Base-by-base conservation (phyloP, 2,329 filamentous ascomycete species). In the Arthroderma sp. region DNA sequence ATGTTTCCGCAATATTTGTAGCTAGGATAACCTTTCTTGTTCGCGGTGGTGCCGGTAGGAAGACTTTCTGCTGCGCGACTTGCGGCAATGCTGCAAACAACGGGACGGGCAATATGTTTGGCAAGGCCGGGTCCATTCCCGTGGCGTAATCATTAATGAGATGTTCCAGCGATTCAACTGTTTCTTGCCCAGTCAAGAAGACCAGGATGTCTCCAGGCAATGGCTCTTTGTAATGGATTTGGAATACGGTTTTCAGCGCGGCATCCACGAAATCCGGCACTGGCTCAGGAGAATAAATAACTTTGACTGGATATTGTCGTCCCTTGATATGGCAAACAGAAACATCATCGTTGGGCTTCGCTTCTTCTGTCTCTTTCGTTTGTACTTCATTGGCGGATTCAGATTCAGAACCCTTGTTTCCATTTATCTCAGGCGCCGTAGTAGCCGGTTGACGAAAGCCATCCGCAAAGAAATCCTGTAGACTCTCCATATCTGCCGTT, bases 1-100 rank as follows among this genome's bases (percentile, higher is more conserved):
- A 96, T 0, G 91, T 96, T 62, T 98, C 91, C n/a, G 91, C 91
- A 55, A 98, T 96, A 57, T 98, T 98, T 9, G 91, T 98, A 0
- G 88, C 82, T 0, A 98, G 69, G 0, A 98, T 87, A 8, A 96
- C 74, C 58, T 96, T 96, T 37, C 91, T 76, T 0, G 85, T 93
- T 2, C 78, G 75, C 45, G 77, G 77, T 0, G 78, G 77, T 22
- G 83, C 74, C 1, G 84, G 83, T 44, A 81, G 71, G 60, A 98
- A 96, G 6, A 93, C 87, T 22, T 79, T 76, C 52, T 94, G 84
- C 55, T 98, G 91, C 0, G 83, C 83, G 43, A 81, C 77, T 53
- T 91, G 86, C 1, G 89, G 84, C 4, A 98, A 73, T 32, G 93
- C 87, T 1, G 91, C 91, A 56, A 93, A 96, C 0, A 98, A 71